These are phyloP conservation scores for Coniochaeta pulveracea DNA, from an alignment of 2,329 filamentous ascomycete genomes.

Conservation along the genomic window DNA sequence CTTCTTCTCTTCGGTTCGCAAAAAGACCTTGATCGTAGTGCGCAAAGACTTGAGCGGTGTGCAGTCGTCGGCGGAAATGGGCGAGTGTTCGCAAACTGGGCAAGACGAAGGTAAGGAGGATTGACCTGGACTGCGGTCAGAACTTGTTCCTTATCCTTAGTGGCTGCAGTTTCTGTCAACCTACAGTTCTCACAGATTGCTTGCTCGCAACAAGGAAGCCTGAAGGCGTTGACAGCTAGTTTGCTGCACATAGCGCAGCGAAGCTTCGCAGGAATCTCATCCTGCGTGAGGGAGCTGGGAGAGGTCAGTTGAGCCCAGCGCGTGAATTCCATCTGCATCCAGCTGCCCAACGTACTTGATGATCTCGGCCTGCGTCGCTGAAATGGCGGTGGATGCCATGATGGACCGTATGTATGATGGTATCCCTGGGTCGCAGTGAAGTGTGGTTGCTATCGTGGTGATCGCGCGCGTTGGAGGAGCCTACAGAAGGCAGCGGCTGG, in stretches of 20 bases:
- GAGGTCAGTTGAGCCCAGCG: slow-evolving; percentile 1
- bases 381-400: slow-evolving; percentile 20
- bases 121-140: slow-evolving; percentile 53
- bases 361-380: slow-evolving; percentile 45
- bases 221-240: slow-evolving; percentile 81
- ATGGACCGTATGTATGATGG: too few species aligned
- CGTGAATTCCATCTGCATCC: too few species aligned
- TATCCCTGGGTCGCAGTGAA: too few species aligned
- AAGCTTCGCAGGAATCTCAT: slow-evolving; percentile 91
- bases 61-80: slow-evolving; percentile 76
- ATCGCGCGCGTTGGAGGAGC: slow-evolving; percentile 1
- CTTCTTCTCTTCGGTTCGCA: slow-evolving; percentile 87
- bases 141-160: too few species aligned
- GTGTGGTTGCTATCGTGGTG: slow-evolving; percentile 1
- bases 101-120: slow-evolving; percentile 66
- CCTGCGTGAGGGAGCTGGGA: slow-evolving; percentile 63
- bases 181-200: slow-evolving; percentile 84
- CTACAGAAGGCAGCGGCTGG: slow-evolving; percentile 1
- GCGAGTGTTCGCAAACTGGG: slow-evolving; percentile 86
- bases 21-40: slow-evolving; percentile 81
- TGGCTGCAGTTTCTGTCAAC: too few species aligned
- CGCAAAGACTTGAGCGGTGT: slow-evolving; percentile 83
- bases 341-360: slow-evolving; percentile 35
- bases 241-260: slow-evolving; percentile 91
- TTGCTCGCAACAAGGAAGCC: slow-evolving; percentile 89